Conservation (phyloP, 1,139 yeast species). For the Pichia sorboxylosa region DNA sequence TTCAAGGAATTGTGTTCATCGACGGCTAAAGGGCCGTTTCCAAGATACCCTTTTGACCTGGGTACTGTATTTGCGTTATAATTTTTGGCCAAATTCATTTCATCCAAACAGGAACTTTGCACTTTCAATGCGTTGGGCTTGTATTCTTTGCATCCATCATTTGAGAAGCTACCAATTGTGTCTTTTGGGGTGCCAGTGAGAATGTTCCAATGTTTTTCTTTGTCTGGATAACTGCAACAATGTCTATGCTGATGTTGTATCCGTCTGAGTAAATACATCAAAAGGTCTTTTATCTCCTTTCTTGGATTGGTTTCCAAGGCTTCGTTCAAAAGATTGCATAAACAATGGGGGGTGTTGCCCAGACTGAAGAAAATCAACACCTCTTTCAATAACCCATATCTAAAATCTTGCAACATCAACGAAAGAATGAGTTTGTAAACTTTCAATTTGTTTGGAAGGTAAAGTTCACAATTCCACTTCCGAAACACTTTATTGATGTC, state of each 20-base stretch:
- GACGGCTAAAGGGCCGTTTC: too few relatives aligned
- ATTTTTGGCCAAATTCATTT: too few relatives aligned
- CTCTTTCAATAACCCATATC: constrained; percentile 14
- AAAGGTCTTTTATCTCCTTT: constrained; percentile 10
- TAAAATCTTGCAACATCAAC: constrained; percentile 14
- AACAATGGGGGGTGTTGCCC: constrained; percentile 16
- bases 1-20: too few relatives aligned
- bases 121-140: too few relatives aligned
- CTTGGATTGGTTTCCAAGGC: constrained; percentile 7
- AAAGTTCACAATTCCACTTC: constrained; percentile 14
- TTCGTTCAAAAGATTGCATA: constrained; percentile 11
- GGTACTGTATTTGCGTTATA: too few relatives aligned
- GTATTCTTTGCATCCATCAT: too few relatives aligned
- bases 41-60: too few relatives aligned
- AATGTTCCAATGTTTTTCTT: constrained; percentile 1
- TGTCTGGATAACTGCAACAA: constrained; percentile 11
- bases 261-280: constrained; percentile 13
- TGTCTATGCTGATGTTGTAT: constrained; percentile 14
- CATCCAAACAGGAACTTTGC: too few relatives aligned
- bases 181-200: too few relatives aligned
- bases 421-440: constrained; percentile 14
- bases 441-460: constrained; percentile 13
- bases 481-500: constrained; percentile 10
- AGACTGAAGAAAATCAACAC: constrained; percentile 17
- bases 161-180: too few relatives aligned